Evolutionary conservation across 75 land plant species (phyloP).

Genomic region (Pseudotsuga menziesii): DNA sequence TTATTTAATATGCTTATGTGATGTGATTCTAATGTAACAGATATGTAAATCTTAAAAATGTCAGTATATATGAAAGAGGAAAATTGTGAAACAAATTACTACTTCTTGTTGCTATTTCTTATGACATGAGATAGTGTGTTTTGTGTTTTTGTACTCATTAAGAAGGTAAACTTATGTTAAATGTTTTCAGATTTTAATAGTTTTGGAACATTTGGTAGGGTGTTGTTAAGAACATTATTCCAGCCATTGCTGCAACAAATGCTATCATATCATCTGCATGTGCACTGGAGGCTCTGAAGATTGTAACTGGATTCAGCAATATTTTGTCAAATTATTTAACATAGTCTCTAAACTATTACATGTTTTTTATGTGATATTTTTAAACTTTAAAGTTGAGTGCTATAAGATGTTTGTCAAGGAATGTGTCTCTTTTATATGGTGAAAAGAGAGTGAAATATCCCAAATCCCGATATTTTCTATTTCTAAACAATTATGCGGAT

Average conservation of each 20-base stretch:
- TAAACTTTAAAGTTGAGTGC: too few species aligned
- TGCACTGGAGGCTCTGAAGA: conserved; percentile 88
- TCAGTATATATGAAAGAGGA: background rate
- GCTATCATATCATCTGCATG: conserved; percentile 95
- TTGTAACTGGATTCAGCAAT: conserved; percentile 91
- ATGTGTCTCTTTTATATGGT: too few species aligned
- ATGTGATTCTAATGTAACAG: too few species aligned
- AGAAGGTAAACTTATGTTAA: too few species aligned
- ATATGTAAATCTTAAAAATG: background rate
- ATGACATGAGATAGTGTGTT: background rate
- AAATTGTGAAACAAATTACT: background rate
- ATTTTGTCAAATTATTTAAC: conserved; percentile 80
- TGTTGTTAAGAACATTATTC: conserved; percentile 96
- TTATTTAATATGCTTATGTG: too few species aligned
- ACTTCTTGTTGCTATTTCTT: background rate
- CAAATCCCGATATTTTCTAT: too few species aligned
- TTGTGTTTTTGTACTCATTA: too few species aligned
- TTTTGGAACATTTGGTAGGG: conserved; percentile 53
- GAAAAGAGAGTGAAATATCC: too few species aligned
- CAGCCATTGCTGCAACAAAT: conserved; percentile 99
- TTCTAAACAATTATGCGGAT: too few species aligned
- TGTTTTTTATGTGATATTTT: background rate
- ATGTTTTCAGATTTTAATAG: too few species aligned
- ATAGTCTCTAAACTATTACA: conserved; percentile 27
- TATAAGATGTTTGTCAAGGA: too few species aligned